These are phyloP conservation scores for Volutella citrinella DNA, from an alignment of 2,329 filamentous ascomycete genomes.

Conservation along the genomic window DNA sequence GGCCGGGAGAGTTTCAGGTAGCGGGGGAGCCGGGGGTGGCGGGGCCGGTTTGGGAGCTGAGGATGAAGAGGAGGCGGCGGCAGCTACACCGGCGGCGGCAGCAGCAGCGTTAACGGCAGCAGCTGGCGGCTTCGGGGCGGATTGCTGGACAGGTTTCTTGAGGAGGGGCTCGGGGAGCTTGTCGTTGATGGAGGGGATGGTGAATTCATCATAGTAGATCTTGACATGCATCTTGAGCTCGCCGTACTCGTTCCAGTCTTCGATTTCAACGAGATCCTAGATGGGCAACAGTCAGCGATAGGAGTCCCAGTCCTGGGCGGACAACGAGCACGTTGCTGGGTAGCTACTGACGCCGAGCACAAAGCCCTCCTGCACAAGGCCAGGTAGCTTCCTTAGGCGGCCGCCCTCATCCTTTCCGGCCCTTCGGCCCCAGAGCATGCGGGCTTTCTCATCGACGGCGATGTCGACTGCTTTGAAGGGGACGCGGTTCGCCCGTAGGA, in stretches of 20 bases:
- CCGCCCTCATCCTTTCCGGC: conserved; percentile 67
- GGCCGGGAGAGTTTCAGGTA: conserved; percentile 21
- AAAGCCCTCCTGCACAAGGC: conserved; percentile 80
- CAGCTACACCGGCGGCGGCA: conserved; percentile 13
- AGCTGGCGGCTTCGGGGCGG: conserved; percentile 18
- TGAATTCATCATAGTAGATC: conserved; percentile 62
- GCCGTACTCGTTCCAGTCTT: conserved; percentile 99
- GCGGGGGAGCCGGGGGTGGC: conserved; percentile 20
- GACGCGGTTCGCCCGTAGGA: conserved; percentile 90
- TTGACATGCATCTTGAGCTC: conserved; percentile 85
- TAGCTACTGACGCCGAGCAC: conserved; percentile 72
- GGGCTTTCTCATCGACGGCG: conserved; percentile 83
- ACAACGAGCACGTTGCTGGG: background rate
- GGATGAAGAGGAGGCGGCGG: conserved; percentile 23
- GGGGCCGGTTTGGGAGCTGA: conserved; percentile 20
- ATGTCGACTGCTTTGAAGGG: conserved; percentile 92
- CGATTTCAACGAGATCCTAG: conserved; percentile 88
- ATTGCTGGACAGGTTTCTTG: conserved; percentile 28
- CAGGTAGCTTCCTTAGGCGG: conserved; percentile 74
- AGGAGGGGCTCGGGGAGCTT: conserved; percentile 40
- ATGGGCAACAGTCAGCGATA: conserved; percentile 1
- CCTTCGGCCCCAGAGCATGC: conserved; percentile 83
- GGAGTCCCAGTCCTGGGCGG: too few species aligned
- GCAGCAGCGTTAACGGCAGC: conserved; percentile 23
- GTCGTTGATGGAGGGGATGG: conserved; percentile 54